Conservation (phyloP, 495 filamentous ascomycete species). For the Neurospora sp. region DNA sequence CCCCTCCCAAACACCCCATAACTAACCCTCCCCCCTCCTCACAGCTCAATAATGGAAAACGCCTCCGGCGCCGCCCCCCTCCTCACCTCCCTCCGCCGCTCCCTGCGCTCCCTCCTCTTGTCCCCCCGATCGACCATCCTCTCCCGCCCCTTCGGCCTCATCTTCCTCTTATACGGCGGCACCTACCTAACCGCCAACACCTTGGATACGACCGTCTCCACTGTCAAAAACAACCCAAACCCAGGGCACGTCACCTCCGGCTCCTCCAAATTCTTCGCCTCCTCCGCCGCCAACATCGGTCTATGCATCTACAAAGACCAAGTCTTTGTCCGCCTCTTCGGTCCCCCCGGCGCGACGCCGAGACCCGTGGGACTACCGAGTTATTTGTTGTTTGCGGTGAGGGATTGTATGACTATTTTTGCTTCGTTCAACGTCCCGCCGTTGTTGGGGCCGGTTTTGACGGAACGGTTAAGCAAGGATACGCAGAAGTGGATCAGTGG, state of each 20-base stretch:
- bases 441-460: constrained; percentile 57
- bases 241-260: constrained; percentile 56
- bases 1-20: not conserved
- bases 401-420: constrained; percentile 89
- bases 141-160: constrained; percentile 74
- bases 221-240: constrained; percentile 40
- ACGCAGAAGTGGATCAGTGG: constrained; percentile 28
- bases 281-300: constrained; percentile 73
- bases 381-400: constrained; percentile 69
- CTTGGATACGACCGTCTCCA: constrained; percentile 73
- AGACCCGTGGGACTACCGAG: constrained; percentile 51
- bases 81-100: constrained; percentile 50
- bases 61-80: constrained; percentile 75
- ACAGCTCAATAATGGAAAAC: constrained; percentile 89
- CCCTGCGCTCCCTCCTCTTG: constrained; percentile 51
- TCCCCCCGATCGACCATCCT: constrained; percentile 63
- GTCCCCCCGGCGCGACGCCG: constrained; percentile 37
- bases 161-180: constrained; percentile 79
- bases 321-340: constrained; percentile 76
- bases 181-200: constrained; percentile 88
- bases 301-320: constrained; percentile 92
- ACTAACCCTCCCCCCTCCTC: not conserved
- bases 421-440: constrained; percentile 87
- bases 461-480: constrained; percentile 42
- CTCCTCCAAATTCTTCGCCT: constrained; percentile 73